Percentiles rank a stretch among this genome's conserved stretches.
Conservation (phyloP, 441 rosid species). For the Mallotus repandus region DNA sequence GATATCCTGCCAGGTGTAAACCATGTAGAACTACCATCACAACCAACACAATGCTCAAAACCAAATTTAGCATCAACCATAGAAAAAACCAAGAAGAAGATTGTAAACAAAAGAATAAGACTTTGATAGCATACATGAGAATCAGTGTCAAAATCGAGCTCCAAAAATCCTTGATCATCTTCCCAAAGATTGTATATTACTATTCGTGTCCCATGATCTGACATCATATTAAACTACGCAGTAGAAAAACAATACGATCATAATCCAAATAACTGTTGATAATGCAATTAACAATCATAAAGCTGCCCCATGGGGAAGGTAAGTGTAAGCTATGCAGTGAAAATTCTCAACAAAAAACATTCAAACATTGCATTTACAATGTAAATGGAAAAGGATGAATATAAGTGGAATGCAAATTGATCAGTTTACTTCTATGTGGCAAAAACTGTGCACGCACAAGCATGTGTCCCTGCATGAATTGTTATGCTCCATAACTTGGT, state of each 20-base stretch:
- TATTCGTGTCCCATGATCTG: constrained; percentile 73
- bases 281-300: background rate
- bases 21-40: constrained; percentile 5
- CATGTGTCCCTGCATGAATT: background rate
- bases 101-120: background rate
- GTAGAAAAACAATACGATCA: background rate
- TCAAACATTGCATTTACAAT: background rate
- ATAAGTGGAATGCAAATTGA: background rate
- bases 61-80: background rate
- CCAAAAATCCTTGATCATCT: constrained; percentile 77
- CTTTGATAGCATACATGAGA: constrained; percentile 42
- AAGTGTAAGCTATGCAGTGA: background rate
- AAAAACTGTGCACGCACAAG: background rate
- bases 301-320: background rate
- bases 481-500: background rate
- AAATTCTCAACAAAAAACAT: background rate
- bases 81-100: background rate
- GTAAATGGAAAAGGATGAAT: background rate
- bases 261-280: background rate
- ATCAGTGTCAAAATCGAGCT: constrained; percentile 82
- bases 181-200: constrained; percentile 95
- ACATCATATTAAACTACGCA: constrained; percentile 62
- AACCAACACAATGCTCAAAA: background rate
- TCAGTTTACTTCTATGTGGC: background rate
- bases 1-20: constrained; percentile 53